Base-by-base conservation (phyloP, 768 basidiomycete species). In the Mycena rebaudengoi region DNA sequence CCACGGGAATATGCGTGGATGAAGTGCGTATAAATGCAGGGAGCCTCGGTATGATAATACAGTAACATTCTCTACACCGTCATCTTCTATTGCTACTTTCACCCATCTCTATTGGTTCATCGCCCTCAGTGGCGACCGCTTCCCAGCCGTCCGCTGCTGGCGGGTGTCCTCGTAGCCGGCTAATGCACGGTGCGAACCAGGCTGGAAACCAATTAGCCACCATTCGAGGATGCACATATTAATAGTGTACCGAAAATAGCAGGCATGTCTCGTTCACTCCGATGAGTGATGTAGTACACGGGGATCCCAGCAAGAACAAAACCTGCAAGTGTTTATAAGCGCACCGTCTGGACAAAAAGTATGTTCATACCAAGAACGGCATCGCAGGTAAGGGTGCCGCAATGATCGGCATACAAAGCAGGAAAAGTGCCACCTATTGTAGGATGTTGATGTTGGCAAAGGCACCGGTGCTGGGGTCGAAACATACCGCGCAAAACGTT, bases 401-500 rank as follows among this genome's bases (percentile, higher is more conserved):
- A 59, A 96, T 90, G 51, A 97, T 83, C 2, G 96, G 96, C 94
- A 99, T 97, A 70, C 90, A 91, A 11, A 99, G 80, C 53, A 99
- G 82, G 78, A 96, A 96, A 51, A 95, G 79, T 3, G 95, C 94
- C 12, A 96, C 91, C 92, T 94, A 60, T 12, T 30, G 52, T 50
- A 53, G 32, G 26, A 39, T 32, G 32, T 28, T n/a, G 67, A 62
- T 45, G 56, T 39, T 65, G 14, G 21, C 49, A 40, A 25, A 44
- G n/a, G 28, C 30, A 10, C n/a, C n/a, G n/a, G n/a, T n/a, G n/a
- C n/a, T n/a, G 62, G 29, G 32, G 45, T 65, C 60, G 20, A 50
- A 4, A 81, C 89, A 62, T 72, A 95, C 94, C 30, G 85, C 90
- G 70, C 95, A 97, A 76, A 99, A 99, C 5, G 82, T 88, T 29